phyloP scores from a whole-genome alignment of 306 rosid genomes.

The Rosa lucieae region DNA sequence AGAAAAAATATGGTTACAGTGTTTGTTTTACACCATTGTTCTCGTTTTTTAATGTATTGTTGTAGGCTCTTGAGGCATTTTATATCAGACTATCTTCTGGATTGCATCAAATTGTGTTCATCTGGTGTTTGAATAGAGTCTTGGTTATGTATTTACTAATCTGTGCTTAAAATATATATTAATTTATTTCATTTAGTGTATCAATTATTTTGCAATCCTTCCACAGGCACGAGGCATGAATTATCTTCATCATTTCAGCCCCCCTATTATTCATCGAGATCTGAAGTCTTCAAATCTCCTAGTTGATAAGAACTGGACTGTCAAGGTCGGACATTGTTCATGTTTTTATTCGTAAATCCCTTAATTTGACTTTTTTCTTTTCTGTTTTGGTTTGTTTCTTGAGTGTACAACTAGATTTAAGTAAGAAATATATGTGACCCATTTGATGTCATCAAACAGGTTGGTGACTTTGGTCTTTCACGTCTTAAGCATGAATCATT shows the following conservation, averaged over 20 bases:
- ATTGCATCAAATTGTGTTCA: background rate
- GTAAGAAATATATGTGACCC: background rate
- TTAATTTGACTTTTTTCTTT: conserved; percentile 9
- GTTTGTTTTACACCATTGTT: background rate
- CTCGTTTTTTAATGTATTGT: background rate
- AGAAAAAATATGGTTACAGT: background rate
- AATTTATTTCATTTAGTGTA: conserved; percentile 9
- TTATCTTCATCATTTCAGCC: conserved; percentile 91
- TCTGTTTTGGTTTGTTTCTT: conserved; percentile 7
- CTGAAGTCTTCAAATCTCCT: conserved; percentile 92
- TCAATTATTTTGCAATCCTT: conserved; percentile 9
- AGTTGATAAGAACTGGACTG: conserved; percentile 91
- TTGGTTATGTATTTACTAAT: background rate
- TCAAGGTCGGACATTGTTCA: conserved; percentile 55
- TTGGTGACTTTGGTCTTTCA: conserved; percentile 97
- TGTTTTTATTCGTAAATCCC: background rate
- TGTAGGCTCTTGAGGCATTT: background rate
- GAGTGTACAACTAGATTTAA: background rate
- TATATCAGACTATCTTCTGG: background rate
- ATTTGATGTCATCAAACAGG: conserved; percentile 48
- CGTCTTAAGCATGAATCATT: conserved; percentile 86
- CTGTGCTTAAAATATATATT: background rate
- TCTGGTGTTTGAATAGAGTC: background rate
- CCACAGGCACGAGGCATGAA: conserved; percentile 84
- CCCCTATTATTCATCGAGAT: conserved; percentile 94